Percentiles rank a stretch among this genome's conserved stretches.
Conservation (phyloP, 257 asterid species). For the Fraxinus americana region DNA sequence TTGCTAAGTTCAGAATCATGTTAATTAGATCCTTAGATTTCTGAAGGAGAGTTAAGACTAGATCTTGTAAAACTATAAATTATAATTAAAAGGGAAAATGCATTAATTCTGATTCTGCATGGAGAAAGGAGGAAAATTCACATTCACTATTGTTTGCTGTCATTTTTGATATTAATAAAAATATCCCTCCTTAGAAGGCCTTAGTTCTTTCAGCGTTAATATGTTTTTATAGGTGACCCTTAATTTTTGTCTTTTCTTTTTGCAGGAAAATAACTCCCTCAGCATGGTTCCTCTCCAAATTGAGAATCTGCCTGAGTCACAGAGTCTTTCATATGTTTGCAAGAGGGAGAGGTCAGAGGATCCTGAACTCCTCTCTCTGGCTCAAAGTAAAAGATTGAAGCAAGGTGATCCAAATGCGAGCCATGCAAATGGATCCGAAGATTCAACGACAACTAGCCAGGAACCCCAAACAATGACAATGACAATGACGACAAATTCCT, state of each 20-base stretch:
- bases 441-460: conserved; percentile 88
- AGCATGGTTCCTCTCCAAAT: conserved; percentile 50
- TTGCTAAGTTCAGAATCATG: background rate
- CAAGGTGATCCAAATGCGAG: conserved; percentile 76
- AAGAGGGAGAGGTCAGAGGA: conserved; percentile 83
- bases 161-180: background rate
- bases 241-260: background rate
- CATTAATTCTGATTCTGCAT: background rate
- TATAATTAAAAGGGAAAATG: background rate
- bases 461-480: conserved; percentile 56
- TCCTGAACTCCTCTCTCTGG: conserved; percentile 60
- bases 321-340: conserved; percentile 53
- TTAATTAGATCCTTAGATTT: background rate
- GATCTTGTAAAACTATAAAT: background rate
- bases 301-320: conserved; percentile 40
- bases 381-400: conserved; percentile 68
- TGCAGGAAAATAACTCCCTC: conserved; percentile 50
- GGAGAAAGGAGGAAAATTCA: background rate
- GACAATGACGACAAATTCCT: conserved; percentile 66
- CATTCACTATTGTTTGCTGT: background rate
- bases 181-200: background rate
- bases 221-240: background rate
- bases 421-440: conserved; percentile 91
- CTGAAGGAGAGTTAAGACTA: background rate
- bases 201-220: background rate